phyloP scores from a whole-genome alignment of 202 grass and related monocot species.

The Thinopyrum obtusiflorum region DNA sequence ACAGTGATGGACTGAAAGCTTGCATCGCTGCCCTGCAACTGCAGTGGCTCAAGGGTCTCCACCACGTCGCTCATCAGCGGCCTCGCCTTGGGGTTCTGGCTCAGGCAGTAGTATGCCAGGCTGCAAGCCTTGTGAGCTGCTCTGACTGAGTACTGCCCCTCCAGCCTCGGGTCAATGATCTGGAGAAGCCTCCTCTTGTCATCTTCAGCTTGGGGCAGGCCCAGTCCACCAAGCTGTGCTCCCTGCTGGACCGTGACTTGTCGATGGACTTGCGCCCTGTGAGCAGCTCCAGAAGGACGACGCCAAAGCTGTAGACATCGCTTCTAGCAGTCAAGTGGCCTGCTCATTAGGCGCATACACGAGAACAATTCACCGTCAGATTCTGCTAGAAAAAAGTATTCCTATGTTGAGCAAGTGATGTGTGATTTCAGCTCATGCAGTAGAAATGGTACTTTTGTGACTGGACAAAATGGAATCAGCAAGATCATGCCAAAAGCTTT shows the following conservation, averaged over 20 bases:
- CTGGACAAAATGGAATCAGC: conserved; percentile 10
- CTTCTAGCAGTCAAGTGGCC: conserved; percentile 97
- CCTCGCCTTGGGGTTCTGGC: conserved; percentile 93
- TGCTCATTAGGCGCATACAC: neutral
- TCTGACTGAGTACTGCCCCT: conserved; percentile 71
- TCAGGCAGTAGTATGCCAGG: conserved; percentile 94
- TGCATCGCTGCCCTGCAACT: conserved; percentile 59
- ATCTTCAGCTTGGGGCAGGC: conserved; percentile 81
- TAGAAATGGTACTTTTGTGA: conserved; percentile 8
- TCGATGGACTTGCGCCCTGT: conserved; percentile 93
- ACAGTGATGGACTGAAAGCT: conserved; percentile 38
- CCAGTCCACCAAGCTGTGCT: conserved; percentile 96
- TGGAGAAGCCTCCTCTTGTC: conserved; percentile 92
- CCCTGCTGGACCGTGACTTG: conserved; percentile 91
- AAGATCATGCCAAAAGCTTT: neutral
- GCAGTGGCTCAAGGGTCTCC: conserved; percentile 84
- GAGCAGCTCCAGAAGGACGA: conserved; percentile 92
- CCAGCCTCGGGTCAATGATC: conserved; percentile 78
- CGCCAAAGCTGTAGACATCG: conserved; percentile 96
- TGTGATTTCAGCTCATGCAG: conserved; percentile 16
- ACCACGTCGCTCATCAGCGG: conserved; percentile 95
- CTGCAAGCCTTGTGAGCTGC: conserved; percentile 91
- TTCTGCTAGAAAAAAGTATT: neutral
- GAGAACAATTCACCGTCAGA: neutral
- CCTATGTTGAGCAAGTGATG: neutral